These are phyloP conservation scores for Boletus subparvulus DNA, from an alignment of 768 basidiomycete genomes.

Conservation along the genomic window DNA sequence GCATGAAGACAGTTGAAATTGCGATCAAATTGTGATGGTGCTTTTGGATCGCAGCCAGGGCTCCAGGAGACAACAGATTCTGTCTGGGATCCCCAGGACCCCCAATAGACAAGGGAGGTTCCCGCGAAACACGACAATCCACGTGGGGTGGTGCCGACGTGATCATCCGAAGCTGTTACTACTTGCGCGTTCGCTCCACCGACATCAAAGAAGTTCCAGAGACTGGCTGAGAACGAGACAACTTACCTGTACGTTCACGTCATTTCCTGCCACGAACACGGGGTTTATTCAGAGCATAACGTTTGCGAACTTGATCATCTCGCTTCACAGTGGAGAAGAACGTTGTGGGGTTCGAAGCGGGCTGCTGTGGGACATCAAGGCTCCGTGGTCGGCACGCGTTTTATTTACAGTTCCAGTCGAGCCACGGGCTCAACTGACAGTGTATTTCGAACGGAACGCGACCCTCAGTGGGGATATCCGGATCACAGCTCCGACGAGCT, in stretches of 20 bases:
- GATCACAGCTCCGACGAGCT: background rate
- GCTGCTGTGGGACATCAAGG: conserved; percentile 10
- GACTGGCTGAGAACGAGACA: background rate
- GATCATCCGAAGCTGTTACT: background rate
- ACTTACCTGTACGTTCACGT: background rate
- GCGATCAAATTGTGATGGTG: background rate
- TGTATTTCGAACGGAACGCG: background rate
- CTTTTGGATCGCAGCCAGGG: background rate
- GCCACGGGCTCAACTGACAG: background rate
- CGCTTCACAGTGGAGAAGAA: conserved; percentile 22
- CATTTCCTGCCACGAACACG: conserved; percentile 9
- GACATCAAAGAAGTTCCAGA: background rate
- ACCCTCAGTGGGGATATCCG: conserved; percentile 2
- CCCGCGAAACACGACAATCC: conserved; percentile 17
- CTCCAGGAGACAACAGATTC: background rate
- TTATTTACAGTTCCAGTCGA: conserved; percentile 8
- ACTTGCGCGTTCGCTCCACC: background rate
- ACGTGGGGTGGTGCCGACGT: conserved; percentile 1
- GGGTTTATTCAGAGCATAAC: conserved; percentile 1
- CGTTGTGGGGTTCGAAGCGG: conserved; percentile 26
- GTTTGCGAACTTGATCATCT: conserved; percentile 14
- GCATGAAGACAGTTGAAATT: background rate
- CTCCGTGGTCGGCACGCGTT: background rate
- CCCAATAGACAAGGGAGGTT: background rate
- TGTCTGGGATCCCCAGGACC: background rate